These are phyloP conservation scores for Umbilicus rupestris DNA, from an alignment of 164 flowering plant genomes.

Conservation along the genomic window DNA sequence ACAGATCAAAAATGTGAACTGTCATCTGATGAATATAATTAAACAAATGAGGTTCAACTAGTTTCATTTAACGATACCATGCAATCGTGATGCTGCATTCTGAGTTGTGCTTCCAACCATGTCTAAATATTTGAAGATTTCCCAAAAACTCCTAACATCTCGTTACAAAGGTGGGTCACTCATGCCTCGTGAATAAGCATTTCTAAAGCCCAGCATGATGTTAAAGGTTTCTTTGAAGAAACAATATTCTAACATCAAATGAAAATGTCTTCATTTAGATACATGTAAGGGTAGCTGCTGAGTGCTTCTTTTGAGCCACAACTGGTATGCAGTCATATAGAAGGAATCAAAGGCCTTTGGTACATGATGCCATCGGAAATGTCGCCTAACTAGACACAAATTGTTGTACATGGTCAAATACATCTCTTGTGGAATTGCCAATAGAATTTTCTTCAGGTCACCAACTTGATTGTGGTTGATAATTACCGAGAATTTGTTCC, in stretches of 20 bases:
- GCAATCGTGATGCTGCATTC: not conserved
- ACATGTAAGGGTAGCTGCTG: constrained; percentile 6
- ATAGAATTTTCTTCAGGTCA: constrained; percentile 23
- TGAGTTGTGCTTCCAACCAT: not conserved
- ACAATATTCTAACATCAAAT: not conserved
- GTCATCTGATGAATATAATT: too few relatives aligned
- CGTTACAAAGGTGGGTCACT: not conserved
- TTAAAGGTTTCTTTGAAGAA: not conserved
- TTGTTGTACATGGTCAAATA: constrained; percentile 32
- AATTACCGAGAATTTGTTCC: constrained; percentile 45
- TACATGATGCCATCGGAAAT: constrained; percentile 35
- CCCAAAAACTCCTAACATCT: not conserved
- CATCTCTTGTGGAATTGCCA: constrained; percentile 20
- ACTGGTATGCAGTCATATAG: constrained; percentile 45
- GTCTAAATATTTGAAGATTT: not conserved
- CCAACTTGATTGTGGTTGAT: constrained; percentile 27
- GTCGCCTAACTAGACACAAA: constrained; percentile 32
- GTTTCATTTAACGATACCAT: not conserved
- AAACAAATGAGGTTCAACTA: not conserved
- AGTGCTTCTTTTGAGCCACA: constrained; percentile 36
- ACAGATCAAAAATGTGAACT: too few relatives aligned
- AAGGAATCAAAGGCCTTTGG: constrained; percentile 43
- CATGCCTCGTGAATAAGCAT: not conserved
- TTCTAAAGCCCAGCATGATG: not conserved
- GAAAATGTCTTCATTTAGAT: not conserved